These are phyloP conservation scores for Ligustrum vulgare DNA, from an alignment of 257 asterid species.

Conservation along the genomic window DNA sequence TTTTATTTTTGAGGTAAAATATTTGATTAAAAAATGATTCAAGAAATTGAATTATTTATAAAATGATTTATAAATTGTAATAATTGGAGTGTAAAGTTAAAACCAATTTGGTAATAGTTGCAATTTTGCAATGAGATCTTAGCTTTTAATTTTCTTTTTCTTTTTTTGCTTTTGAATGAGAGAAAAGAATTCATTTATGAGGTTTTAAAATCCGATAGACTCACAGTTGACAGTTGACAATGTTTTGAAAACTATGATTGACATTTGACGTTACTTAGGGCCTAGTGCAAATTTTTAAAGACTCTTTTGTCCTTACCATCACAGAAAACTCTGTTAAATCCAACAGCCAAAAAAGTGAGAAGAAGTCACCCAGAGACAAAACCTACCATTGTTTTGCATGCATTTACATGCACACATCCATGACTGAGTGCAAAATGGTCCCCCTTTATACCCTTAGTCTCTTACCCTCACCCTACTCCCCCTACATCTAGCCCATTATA, in stretches of 20 bases:
- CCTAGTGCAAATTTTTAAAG: slow-evolving; percentile 29
- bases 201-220: not conserved
- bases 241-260: not conserved
- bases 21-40: too few species aligned
- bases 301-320: slow-evolving; percentile 41
- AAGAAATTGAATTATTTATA: too few species aligned
- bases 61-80: too few species aligned
- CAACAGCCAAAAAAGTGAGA: slow-evolving; percentile 53
- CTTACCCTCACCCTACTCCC: not conserved
- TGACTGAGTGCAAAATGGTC: slow-evolving; percentile 37
- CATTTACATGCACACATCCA: slow-evolving; percentile 47
- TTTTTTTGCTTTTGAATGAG: not conserved
- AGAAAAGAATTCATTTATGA: not conserved
- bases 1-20: too few species aligned
- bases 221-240: not conserved
- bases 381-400: slow-evolving; percentile 68
- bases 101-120: too few species aligned
- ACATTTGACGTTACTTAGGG: slow-evolving; percentile 31
- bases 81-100: too few species aligned
- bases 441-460: slow-evolving; percentile 31
- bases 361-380: slow-evolving; percentile 48
- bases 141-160: too few species aligned
- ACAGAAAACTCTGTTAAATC: slow-evolving; percentile 28
- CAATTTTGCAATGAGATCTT: too few species aligned
- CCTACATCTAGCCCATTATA: slow-evolving; percentile 5